Evolutionary conservation across 2,329 filamentous ascomycete species (phyloP), one percentile per base, ranked within the genome.

Genomic region (Lasiodiplodia gonubiensis): DNA sequence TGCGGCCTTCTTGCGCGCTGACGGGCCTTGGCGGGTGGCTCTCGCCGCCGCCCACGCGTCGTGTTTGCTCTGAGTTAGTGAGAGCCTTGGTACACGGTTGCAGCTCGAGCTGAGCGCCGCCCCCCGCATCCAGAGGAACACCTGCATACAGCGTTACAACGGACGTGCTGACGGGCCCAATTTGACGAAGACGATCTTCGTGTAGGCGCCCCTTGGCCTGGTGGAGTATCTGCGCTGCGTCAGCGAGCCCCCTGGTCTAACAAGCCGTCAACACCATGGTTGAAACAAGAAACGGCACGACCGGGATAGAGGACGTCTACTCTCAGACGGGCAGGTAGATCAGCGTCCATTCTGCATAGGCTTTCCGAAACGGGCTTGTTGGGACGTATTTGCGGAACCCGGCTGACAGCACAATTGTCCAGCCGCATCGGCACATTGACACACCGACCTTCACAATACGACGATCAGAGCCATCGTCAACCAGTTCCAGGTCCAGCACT

Each of bases 321-420:
- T 64, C 61, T 64, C 16, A 64, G 51, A 64, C 49, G 33, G 61
- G 61, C 48, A 64, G 23, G 61, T 64, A 46, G 61, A 64, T 64
- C 61, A 54, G 49, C 61, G 51, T 46, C 23, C 37, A 7, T 21
- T 64, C 61, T 53, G 51, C 61, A 42, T 35, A 23, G n/a, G 33
- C n/a, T 48, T 64, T 64, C 61, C 48, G 33, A 37, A 54, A 53
- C 30, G n/a, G 49, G 48, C 21, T 42, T 64, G 42, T 53, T 16
- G 48, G 60, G 48, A 18, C 35, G 18, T 53, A 33, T 18, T 60
- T 35, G 27, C 57, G 57, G 59, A 63, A 51, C 42, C 35, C 42
- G 30, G 42, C 54, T 57, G 54, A 57, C 55, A 46, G 23, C 39
- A 46, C 21, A 30, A 48, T 11, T 39, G 23, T 60, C 25, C 37